A percentile compares a stretch with the other conserved stretches of the same genome.
phyloP scores from a whole-genome alignment of 371 early-diverging fungal species.

The Mortierella sp. region DNA sequence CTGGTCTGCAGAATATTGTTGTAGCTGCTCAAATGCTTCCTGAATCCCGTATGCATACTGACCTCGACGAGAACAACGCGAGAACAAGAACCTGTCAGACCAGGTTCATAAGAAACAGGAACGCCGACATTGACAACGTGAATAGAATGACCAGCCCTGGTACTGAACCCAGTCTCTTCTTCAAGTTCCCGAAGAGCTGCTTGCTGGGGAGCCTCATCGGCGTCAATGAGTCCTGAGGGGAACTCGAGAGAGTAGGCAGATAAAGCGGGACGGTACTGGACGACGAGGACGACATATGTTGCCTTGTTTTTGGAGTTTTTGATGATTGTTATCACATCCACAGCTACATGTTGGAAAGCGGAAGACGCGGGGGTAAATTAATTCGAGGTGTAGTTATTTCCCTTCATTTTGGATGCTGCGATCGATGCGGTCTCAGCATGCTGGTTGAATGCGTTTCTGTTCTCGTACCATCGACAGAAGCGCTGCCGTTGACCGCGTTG shows the following conservation, averaged over 20 bases:
- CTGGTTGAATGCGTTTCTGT: too few species aligned
- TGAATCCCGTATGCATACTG: not conserved
- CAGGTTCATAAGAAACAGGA: constrained; percentile 72
- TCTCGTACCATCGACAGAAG: constrained; percentile 35
- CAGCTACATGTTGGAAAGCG: constrained; percentile 20
- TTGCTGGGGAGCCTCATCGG: constrained; percentile 57
- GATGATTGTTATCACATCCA: constrained; percentile 47
- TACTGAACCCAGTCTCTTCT: constrained; percentile 73
- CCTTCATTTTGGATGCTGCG: not conserved
- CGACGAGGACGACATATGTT: constrained; percentile 66
- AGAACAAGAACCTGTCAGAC: constrained; percentile 69
- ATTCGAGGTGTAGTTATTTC: not conserved
- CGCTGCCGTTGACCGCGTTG: not conserved
- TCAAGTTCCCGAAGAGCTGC: constrained; percentile 71
- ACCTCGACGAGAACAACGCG: constrained; percentile 62
- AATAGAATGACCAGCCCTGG: constrained; percentile 23
- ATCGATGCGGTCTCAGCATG: too few species aligned
- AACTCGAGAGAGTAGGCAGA: constrained; percentile 70
- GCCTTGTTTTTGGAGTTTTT: constrained; percentile 27
- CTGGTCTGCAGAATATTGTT: not conserved
- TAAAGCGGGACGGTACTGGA: constrained; percentile 76
- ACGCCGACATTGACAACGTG: constrained; percentile 32
- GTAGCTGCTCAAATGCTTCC: not conserved
- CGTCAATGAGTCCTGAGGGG: constrained; percentile 76
- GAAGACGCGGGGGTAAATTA: not conserved